Conservation (phyloP, 1,139 yeast species). For the Yamadazyma diddensiae region DNA sequence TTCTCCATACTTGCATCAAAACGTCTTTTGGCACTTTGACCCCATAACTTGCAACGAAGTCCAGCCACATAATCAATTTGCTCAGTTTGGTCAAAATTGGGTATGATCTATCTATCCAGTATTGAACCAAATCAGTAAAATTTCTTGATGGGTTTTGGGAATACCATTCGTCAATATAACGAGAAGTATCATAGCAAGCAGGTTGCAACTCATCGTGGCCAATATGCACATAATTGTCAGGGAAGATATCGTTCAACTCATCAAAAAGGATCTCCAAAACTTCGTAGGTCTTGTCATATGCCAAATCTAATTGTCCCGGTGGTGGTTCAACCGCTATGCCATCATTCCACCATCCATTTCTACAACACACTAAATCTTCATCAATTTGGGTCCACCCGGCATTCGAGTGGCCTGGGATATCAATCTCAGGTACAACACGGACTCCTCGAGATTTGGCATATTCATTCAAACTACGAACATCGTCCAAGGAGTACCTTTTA, state of each 20-base stretch:
- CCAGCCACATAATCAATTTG: slow-evolving; percentile 49
- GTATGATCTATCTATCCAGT: slow-evolving; percentile 37
- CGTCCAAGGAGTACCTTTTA: slow-evolving; percentile 34
- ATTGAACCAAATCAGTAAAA: slow-evolving; percentile 30
- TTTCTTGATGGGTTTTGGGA: slow-evolving; percentile 12
- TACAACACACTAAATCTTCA: slow-evolving; percentile 34
- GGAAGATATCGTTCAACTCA: slow-evolving; percentile 34
- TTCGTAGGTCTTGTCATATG: slow-evolving; percentile 32
- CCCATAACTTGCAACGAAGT: slow-evolving; percentile 28
- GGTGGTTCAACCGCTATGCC: slow-evolving; percentile 43
- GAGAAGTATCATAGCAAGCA: slow-evolving; percentile 36
- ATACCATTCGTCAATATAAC: slow-evolving; percentile 7
- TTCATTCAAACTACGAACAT: slow-evolving; percentile 28
- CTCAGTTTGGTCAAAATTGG: slow-evolving; percentile 29
- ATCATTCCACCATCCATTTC: slow-evolving; percentile 30
- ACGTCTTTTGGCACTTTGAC: slow-evolving; percentile 22
- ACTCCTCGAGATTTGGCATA: slow-evolving; percentile 42
- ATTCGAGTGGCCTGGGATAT: slow-evolving; percentile 48
- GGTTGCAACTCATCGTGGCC: slow-evolving; percentile 45
- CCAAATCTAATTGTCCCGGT: slow-evolving; percentile 44
- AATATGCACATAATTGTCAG: slow-evolving; percentile 42
- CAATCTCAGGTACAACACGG: slow-evolving; percentile 46
- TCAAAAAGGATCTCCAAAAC: slow-evolving; percentile 34
- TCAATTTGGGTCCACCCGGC: slow-evolving; percentile 44
- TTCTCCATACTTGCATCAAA: slow-evolving; percentile 43